Evolutionary conservation across 164 flowering plant species (phyloP).

Genomic region (Vitis cinerea): DNA sequence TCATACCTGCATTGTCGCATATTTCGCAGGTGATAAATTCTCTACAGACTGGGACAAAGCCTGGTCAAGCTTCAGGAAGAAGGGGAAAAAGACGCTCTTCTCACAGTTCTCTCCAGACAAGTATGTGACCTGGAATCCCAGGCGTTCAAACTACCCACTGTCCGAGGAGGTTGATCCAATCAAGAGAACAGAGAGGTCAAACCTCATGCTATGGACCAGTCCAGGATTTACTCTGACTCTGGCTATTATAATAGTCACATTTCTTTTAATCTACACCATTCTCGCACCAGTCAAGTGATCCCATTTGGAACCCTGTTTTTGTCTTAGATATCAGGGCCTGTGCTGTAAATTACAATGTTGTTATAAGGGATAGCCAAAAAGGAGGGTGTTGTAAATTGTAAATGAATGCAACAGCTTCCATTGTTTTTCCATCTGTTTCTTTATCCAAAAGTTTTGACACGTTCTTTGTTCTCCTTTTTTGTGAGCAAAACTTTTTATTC

Average conservation of each 20-base stretch:
- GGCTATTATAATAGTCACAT: conserved; percentile 70
- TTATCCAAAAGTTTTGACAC: not conserved
- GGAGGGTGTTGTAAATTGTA: conserved; percentile 9
- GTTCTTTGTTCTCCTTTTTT: not conserved
- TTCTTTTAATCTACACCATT: conserved; percentile 76
- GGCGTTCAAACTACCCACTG: conserved; percentile 74
- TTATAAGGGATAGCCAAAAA: conserved; percentile 1
- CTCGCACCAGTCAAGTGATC: conserved; percentile 60
- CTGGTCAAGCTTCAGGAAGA: conserved; percentile 80
- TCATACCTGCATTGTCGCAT: not conserved
- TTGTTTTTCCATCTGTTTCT: not conserved
- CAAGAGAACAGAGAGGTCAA: conserved; percentile 83
- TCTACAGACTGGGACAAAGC: conserved; percentile 97
- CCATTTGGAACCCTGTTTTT: not conserved
- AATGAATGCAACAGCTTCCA: not conserved
- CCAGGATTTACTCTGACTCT: conserved; percentile 70
- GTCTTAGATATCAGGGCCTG: conserved; percentile 1
- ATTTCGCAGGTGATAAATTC: conserved; percentile 51
- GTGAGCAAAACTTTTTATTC: not conserved
- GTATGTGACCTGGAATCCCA: conserved; percentile 93
- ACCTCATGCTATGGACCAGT: conserved; percentile 88
- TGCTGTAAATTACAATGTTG: conserved; percentile 3
- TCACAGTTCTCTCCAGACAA: conserved; percentile 74
- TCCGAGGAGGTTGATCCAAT: conserved; percentile 95
- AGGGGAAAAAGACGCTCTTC: conserved; percentile 66